Evolutionary conservation across 1,284 basidiomycete genomes (phyloP), one percentile per base, ranked within the genome.

Genomic region (Malassezia nana): DNA sequence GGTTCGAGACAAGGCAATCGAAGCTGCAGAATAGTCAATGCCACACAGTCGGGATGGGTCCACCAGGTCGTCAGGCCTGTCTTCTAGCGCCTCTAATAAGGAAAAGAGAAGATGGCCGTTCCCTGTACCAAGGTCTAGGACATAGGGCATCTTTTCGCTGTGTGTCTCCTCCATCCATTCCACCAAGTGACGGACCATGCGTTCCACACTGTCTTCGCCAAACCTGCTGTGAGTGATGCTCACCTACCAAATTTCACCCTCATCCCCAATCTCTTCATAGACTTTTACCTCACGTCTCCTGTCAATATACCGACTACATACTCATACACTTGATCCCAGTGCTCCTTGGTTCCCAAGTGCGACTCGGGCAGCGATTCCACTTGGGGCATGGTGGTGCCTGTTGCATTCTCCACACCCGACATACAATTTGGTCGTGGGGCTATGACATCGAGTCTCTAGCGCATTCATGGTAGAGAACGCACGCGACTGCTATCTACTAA

Each of bases 91-190:
- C 10, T 69, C 69, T 39, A 67, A 39, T 32, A 91, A 79, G 0
- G 82, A 82, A 60, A 89, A 84, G 5, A 89, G 78, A 10, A 91
- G 77, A 6, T 84, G 81, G n/a, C 88, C 89, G 63, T 91, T 91
- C 1, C 88, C 87, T 52, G 82, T 83, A 16, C 88, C 89, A 41
- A 91, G 78, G 50, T 72, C 69, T 8, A 72, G 42, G 0, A 72
- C 50, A 5, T 58, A 56, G 1, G 60, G 62, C 15, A 51, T 10
- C 18, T 51, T 32, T 13, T 45, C 24, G 6, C 29, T 40, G 15
- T 38, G 52, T 9, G 31, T 32, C 30, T 46, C 54, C 5, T 51
- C 33, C 6, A 55, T 12, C 6, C 44, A 44, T 2, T 62, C 58
- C 35, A 46, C 57, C 6, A 72, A 46, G 47, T 59, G 68, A 2